Evolutionary conservation across 1,284 basidiomycete species (phyloP), one percentile per base, ranked within the genome.

Genomic region (Heterobasidion occidentale): DNA sequence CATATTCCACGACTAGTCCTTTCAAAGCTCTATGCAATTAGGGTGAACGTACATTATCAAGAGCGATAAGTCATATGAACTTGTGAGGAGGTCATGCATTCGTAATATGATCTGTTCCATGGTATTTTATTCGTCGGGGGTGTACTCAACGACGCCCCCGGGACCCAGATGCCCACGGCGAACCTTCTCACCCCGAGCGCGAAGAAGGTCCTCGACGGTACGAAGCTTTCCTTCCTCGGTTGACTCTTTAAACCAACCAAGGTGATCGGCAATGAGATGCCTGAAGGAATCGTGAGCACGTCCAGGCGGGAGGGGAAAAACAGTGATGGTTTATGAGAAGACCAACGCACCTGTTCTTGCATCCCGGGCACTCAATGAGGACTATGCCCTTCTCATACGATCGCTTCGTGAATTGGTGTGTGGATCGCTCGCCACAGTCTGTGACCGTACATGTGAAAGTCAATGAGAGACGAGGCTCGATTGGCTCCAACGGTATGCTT

Each of bases 331-430:
- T 20, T 35, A 20, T 27, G 34, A 12, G 27, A 11, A 36, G 14
- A 9, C 8, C 15, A 54, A 71, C 81, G 59, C 68, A 92, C 88
- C 94, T 74, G 67, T 92, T 94, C 65, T 91, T 85, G 72, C 96
- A 98, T 15, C 82, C 82, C 1, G 95, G 94, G 72, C 96, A 98
- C 67, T 96, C 84, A 0, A 98, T 84, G 36, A 99, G 76, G 1
- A 98, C 95, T 55, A 98, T 89, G 0, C 96, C 96, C 51, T 79
- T 83, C 64, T 88, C 81, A 70, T 98, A 99, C 34, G 90, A 83
- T 38, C 84, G 78, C 67, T 86, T 90, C 9, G 89, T 81, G 67
- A 98, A 98, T 60, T 92, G 82, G 65, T 98, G 96, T 9, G 91
- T 86, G 9, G 90, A 94, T 2, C 95, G 85, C 62, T 90, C 84